Evolutionary conservation across 805 yeast species (phyloP).

Genomic region (Blastobotrys muscicola): DNA sequence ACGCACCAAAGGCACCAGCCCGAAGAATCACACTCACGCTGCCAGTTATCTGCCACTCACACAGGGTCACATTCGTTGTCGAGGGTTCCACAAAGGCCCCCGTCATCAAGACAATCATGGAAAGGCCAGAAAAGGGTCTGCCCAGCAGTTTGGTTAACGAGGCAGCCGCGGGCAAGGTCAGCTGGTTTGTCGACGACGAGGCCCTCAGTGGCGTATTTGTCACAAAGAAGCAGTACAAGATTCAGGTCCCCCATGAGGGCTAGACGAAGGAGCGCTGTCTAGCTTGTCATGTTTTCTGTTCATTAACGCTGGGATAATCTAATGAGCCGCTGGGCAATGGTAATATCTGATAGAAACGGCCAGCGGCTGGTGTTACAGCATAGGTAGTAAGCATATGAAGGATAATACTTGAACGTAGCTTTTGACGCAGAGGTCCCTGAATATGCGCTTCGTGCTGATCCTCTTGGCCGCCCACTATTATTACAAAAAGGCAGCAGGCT

Average conservation of each 20-base stretch:
- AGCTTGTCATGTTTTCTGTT: too few species aligned
- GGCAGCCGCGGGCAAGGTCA: constrained; percentile 91
- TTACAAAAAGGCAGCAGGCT: neutral
- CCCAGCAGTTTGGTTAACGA: constrained; percentile 92
- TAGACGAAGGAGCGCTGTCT: neutral
- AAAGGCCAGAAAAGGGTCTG: constrained; percentile 91
- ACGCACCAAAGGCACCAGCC: constrained; percentile 84
- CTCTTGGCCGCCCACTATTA: too few species aligned
- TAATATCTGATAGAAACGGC: too few species aligned
- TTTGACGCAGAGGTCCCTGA: too few species aligned
- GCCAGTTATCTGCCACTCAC: constrained; percentile 92
- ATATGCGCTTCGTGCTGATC: too few species aligned
- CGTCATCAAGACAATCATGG: constrained; percentile 82
- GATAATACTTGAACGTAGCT: too few species aligned
- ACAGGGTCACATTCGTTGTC: constrained; percentile 86
- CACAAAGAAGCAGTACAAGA: constrained; percentile 64
- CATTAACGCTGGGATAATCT: too few species aligned
- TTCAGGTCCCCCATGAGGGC: constrained; percentile 28
- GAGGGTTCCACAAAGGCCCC: constrained; percentile 96
- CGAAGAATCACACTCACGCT: constrained; percentile 82
- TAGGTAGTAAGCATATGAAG: too few species aligned
- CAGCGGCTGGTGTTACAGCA: too few species aligned
- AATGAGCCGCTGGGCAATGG: too few species aligned
- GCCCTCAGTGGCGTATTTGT: constrained; percentile 74
- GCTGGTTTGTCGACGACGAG: constrained; percentile 96